These are phyloP conservation scores for Taphrina pruni DNA, from an alignment of 1,139 yeast genomes.

Conservation along the genomic window DNA sequence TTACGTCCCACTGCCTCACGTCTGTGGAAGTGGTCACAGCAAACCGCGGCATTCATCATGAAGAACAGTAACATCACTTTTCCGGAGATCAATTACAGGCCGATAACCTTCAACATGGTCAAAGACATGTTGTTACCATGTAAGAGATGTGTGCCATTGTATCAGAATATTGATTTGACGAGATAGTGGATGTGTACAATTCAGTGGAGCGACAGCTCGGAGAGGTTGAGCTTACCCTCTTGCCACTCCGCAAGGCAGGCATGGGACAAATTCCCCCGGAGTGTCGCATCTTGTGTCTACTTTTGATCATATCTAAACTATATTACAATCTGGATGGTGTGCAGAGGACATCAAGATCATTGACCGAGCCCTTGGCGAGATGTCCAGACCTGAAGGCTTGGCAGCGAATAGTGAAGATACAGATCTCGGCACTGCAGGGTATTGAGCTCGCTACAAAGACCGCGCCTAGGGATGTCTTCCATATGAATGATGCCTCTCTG, in stretches of 20 bases:
- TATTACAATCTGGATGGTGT: slow-evolving; percentile 28
- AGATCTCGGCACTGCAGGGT: slow-evolving; percentile 21
- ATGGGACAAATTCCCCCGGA: slow-evolving; percentile 15
- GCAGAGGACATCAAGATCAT: background rate
- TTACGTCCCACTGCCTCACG: slow-evolving; percentile 15
- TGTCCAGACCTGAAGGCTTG: slow-evolving; percentile 21
- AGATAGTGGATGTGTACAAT: slow-evolving; percentile 28
- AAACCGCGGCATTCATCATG: slow-evolving; percentile 24
- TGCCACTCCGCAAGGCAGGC: background rate
- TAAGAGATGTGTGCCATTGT: background rate
- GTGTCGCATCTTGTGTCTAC: slow-evolving; percentile 7
- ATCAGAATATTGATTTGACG: background rate
- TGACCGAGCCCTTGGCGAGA: slow-evolving; percentile 12
- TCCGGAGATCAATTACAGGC: slow-evolving; percentile 28
- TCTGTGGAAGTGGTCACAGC: slow-evolving; percentile 30
- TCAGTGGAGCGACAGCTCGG: slow-evolving; percentile 10
- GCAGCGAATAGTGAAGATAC: slow-evolving; percentile 8
- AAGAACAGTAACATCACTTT: background rate
- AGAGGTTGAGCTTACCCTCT: background rate
- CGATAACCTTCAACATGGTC: slow-evolving; percentile 18
- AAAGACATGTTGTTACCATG: slow-evolving; percentile 29
- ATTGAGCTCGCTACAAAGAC: slow-evolving; percentile 31
- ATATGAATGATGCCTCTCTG: slow-evolving; percentile 18
- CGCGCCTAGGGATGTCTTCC: slow-evolving; percentile 11
- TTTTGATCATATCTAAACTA: slow-evolving; percentile 17